A percentile compares a stretch with the other conserved stretches of the same genome.
These are phyloP conservation scores for Phytophthora tentaculata DNA, from an alignment of 352 stramenopile species.

Conservation along the genomic window DNA sequence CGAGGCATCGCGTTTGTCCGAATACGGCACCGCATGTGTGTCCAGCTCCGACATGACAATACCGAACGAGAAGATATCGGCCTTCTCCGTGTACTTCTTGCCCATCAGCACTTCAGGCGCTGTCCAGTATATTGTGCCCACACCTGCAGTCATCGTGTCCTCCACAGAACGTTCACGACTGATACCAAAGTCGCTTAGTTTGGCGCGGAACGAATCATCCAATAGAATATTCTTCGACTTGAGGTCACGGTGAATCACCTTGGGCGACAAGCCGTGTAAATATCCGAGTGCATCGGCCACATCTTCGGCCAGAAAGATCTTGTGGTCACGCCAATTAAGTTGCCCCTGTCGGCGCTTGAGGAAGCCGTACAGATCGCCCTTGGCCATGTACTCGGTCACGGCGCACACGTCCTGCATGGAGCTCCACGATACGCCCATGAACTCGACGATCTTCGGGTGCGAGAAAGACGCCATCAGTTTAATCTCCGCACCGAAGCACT, in stretches of 20 bases:
- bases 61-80: slow-evolving; percentile 86
- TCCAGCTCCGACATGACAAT: slow-evolving; percentile 86
- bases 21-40: slow-evolving; percentile 80
- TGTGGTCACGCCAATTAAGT: slow-evolving; percentile 78
- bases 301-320: slow-evolving; percentile 76
- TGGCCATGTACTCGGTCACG: slow-evolving; percentile 86
- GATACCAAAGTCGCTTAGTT: slow-evolving; percentile 82
- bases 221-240: slow-evolving; percentile 85
- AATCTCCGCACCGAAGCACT: slow-evolving; percentile 86
- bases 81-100: slow-evolving; percentile 87
- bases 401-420: slow-evolving; percentile 71
- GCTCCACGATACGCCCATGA: slow-evolving; percentile 81
- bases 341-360: slow-evolving; percentile 70
- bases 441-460: slow-evolving; percentile 86
- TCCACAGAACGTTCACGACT: slow-evolving; percentile 76
- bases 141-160: slow-evolving; percentile 84
- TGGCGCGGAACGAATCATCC: slow-evolving; percentile 65
- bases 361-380: slow-evolving; percentile 77
- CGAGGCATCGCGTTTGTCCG: slow-evolving; percentile 73
- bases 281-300: slow-evolving; percentile 78
- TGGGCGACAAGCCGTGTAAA: slow-evolving; percentile 71
- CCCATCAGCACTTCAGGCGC: slow-evolving; percentile 82
- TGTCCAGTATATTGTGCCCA: slow-evolving; percentile 88
- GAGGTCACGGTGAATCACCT: slow-evolving; percentile 84
- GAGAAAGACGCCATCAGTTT: slow-evolving; percentile 86